A percentile compares a stretch with the other conserved stretches of the same genome.
Conservation (phyloP, 345 rosid genomes). For the Rhodamnia rubescens region DNA sequence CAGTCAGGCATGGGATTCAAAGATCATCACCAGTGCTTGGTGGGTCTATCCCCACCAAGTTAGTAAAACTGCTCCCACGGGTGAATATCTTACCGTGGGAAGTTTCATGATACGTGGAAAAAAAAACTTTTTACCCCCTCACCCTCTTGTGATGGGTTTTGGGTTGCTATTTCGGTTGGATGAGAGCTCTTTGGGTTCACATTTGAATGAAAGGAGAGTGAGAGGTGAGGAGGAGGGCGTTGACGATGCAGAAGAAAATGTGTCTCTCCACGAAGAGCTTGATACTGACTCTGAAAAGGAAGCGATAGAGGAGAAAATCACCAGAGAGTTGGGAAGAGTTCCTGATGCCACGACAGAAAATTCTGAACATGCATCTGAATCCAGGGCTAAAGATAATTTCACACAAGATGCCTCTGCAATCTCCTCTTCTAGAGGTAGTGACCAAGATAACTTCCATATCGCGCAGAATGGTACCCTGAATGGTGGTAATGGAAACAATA, state of each 20-base stretch:
- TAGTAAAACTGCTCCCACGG: conserved; percentile 98
- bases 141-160: conserved; percentile 97
- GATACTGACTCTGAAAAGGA: conserved; percentile 59
- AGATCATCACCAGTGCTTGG: conserved; percentile 98
- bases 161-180: conserved; percentile 95
- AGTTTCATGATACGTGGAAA: conserved; percentile 99
- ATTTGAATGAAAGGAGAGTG: conserved; percentile 92
- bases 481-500: conserved; percentile 9
- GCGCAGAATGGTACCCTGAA: conserved; percentile 9
- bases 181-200: conserved; percentile 95
- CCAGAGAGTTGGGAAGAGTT: not conserved
- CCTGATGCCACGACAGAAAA: not conserved
- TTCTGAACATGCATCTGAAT: not conserved
- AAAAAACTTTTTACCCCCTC: conserved; percentile 96
- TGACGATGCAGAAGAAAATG: conserved; percentile 53
- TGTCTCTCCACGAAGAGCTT: conserved; percentile 23
- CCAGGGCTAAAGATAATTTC: not conserved
- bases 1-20: conserved; percentile 98
- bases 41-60: conserved; percentile 99
- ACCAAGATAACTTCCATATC: conserved; percentile 12
- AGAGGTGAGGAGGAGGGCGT: conserved; percentile 90
- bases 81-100: conserved; percentile 94
- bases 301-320: conserved; percentile 13
- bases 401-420: not conserved
- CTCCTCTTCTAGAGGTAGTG: conserved; percentile 8